A percentile compares a stretch with the other conserved stretches of the same genome.
phyloP scores from a whole-genome alignment of 805 yeast genomes.

The Ogataea trehaloabstinens region DNA sequence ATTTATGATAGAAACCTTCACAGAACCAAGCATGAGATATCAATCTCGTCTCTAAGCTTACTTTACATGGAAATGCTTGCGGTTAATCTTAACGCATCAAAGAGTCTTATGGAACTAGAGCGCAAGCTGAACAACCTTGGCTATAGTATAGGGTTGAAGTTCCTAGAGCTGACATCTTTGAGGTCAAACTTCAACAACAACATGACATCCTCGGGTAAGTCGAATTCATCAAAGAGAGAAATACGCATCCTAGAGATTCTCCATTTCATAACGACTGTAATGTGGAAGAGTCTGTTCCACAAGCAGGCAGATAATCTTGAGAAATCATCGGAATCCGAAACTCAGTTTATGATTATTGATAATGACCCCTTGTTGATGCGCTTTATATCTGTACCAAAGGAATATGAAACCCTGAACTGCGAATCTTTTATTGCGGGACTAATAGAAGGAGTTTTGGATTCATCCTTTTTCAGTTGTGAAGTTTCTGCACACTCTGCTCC shows the following conservation, averaged over 20 bases:
- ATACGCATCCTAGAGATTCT: conserved; percentile 68
- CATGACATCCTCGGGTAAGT: conserved; percentile 48
- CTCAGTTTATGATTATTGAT: conserved; percentile 77
- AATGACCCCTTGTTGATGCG: conserved; percentile 67
- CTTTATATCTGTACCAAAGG: conserved; percentile 75
- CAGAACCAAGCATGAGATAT: conserved; percentile 65
- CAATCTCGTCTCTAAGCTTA: conserved; percentile 63
- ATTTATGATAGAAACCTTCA: conserved; percentile 71
- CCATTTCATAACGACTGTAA: conserved; percentile 68
- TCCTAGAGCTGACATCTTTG: conserved; percentile 64
- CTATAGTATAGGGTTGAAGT: conserved; percentile 70
- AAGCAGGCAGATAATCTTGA: conserved; percentile 55
- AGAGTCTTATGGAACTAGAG: conserved; percentile 67
- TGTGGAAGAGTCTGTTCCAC: conserved; percentile 77
- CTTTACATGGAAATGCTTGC: conserved; percentile 69
- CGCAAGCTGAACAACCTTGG: conserved; percentile 65
- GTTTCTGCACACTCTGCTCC: conserved; percentile 85
- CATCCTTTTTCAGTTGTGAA: conserved; percentile 66
- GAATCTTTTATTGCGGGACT: conserved; percentile 84
- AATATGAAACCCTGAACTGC: conserved; percentile 73
- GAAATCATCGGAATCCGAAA: conserved; percentile 52
- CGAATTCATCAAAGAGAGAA: conserved; percentile 66
- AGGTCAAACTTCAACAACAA: conserved; percentile 54
- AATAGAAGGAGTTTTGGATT: conserved; percentile 76
- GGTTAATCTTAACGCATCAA: conserved; percentile 58